Conservation (phyloP, 768 basidiomycete genomes). For the Russula ochroleuca region DNA sequence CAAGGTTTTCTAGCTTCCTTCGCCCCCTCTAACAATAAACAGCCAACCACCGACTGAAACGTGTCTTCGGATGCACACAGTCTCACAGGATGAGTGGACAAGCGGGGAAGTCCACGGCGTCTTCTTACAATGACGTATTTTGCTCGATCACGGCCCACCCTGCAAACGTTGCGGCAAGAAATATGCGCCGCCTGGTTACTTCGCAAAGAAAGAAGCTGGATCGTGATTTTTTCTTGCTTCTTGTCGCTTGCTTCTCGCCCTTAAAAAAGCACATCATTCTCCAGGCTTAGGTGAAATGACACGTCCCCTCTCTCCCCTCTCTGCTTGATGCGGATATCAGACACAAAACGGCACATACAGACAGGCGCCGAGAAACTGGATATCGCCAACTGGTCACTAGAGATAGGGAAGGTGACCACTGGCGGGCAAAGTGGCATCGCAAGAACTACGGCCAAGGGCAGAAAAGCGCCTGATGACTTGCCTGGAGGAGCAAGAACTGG, state of each 20-base stretch:
- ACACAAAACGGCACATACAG: not conserved
- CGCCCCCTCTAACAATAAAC: too few relatives aligned
- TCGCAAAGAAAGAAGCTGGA: not conserved
- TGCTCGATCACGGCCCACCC: not conserved
- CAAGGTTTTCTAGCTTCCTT: too few relatives aligned
- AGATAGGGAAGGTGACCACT: not conserved
- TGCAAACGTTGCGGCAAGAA: not conserved
- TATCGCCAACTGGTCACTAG: not conserved
- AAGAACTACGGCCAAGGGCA: not conserved
- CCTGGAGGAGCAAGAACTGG: not conserved
- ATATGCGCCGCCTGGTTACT: not conserved
- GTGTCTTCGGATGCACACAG: too few relatives aligned
- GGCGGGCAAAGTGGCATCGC: not conserved
- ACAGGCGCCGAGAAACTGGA: not conserved
- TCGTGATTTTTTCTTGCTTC: not conserved
- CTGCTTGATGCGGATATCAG: not conserved
- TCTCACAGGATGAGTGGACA: not conserved
- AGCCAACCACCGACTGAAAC: too few relatives aligned
- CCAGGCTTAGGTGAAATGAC: not conserved
- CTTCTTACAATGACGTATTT: conserved; percentile 1
- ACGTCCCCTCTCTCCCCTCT: not conserved
- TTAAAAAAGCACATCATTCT: not conserved
- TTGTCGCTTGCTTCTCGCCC: not conserved
- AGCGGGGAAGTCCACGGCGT: not conserved
- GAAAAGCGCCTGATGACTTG: not conserved